Conservation (phyloP, 1,139 yeast species). For the Magnusiomyces suaveolens region DNA sequence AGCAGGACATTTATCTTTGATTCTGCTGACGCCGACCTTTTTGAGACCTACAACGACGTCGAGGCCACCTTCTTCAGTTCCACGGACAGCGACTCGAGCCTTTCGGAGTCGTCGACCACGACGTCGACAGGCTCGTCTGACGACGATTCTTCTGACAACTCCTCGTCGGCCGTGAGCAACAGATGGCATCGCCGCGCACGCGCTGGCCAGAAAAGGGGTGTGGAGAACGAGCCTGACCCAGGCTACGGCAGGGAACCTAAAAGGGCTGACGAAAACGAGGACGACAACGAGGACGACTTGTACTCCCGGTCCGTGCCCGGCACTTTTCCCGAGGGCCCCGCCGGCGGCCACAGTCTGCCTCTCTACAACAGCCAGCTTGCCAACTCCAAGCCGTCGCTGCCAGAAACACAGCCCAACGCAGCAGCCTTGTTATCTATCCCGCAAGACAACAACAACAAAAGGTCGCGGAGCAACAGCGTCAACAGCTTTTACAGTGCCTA, state of each 20-base stretch:
- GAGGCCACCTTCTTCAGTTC: slow-evolving; percentile 6
- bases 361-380: background rate
- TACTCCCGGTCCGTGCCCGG: too few relatives aligned
- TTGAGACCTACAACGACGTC: slow-evolving; percentile 11
- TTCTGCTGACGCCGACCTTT: slow-evolving; percentile 15
- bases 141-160: background rate
- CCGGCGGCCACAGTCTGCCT: background rate
- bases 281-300: background rate
- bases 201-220: background rate
- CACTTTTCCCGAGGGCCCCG: background rate
- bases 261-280: background rate
- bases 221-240: background rate
- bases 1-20: slow-evolving; percentile 13
- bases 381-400: background rate
- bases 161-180: background rate
- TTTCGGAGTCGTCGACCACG: slow-evolving; percentile 7
- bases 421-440: background rate
- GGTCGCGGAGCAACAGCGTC: background rate
- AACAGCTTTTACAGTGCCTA: background rate
- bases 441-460: background rate
- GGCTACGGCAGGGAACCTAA: slow-evolving; percentile 1
- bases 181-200: background rate
- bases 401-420: background rate
- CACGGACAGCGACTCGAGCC: slow-evolving; percentile 7
- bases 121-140: slow-evolving; percentile 4